Conservation (phyloP, 108 stramenopile genomes). For the Mediolabrus comicus region DNA sequence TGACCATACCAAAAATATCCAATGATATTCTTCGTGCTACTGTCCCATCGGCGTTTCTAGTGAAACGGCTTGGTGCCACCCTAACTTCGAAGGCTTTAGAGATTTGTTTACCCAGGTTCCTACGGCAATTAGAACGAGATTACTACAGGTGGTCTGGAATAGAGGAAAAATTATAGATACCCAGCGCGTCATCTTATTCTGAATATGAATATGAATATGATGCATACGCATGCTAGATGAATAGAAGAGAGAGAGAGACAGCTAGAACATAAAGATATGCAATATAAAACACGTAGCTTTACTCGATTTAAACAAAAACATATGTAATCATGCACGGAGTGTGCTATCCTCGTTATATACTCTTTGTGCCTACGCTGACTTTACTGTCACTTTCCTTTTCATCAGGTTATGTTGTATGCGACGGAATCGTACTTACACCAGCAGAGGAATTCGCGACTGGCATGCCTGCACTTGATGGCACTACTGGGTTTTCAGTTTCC, state of each 20-base stretch:
- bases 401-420: too few relatives aligned
- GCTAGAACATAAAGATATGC: neutral
- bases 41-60: constrained; percentile 41
- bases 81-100: constrained; percentile 45
- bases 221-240: neutral
- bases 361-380: neutral
- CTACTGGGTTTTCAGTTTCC: neutral
- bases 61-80: constrained; percentile 43
- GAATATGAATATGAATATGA: too few relatives aligned
- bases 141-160: constrained; percentile 41
- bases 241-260: neutral
- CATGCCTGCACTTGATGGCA: too few relatives aligned
- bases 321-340: neutral
- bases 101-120: constrained; percentile 44
- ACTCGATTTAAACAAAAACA: neutral
- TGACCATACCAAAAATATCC: constrained; percentile 39
- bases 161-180: too few relatives aligned
- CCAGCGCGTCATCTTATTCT: too few relatives aligned
- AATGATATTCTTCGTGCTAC: constrained; percentile 34
- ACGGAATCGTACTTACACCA: too few relatives aligned
- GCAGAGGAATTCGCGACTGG: too few relatives aligned
- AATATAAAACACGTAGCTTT: neutral
- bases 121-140: constrained; percentile 45
- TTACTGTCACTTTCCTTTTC: neutral
- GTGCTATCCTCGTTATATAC: neutral